A percentile compares a stretch with the other conserved stretches of the same genome.
phyloP scores from a whole-genome alignment of 441 rosid species.

The Dalechampia spathulata region DNA sequence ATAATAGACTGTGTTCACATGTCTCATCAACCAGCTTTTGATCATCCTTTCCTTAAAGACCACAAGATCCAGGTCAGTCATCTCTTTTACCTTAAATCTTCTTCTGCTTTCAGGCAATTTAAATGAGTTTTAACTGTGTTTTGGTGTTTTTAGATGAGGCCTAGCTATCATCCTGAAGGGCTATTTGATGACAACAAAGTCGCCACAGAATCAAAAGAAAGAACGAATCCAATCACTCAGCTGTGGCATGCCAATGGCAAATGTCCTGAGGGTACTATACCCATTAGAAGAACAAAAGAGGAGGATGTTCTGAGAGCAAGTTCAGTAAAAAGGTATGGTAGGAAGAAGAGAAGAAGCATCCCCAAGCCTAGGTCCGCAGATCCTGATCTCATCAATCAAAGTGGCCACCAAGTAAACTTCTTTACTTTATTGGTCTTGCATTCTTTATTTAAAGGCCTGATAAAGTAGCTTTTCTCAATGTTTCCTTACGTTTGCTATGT shows the following conservation, averaged over 20 bases:
- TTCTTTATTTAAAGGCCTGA: not conserved
- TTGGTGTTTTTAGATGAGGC: conserved; percentile 53
- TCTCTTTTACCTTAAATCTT: no score
- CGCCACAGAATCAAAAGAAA: conserved; percentile 35
- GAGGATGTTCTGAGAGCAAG: conserved; percentile 89
- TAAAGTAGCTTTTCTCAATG: conserved; percentile 9
- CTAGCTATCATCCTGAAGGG: conserved; percentile 77
- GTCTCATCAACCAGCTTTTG: conserved; percentile 89
- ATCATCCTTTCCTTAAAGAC: conserved; percentile 94
- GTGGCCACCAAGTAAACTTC: conserved; percentile 68
- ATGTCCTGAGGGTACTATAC: conserved; percentile 76
- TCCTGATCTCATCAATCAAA: conserved; percentile 71
- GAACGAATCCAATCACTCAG: conserved; percentile 53
- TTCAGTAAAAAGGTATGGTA: conserved; percentile 85
- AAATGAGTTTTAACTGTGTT: conserved; percentile 1
- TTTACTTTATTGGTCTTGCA: not conserved
- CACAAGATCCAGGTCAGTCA: conserved; percentile 85
- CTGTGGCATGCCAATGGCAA: conserved; percentile 75
- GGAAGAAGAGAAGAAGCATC: conserved; percentile 64
- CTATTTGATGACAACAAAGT: conserved; percentile 73
- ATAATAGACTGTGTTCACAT: conserved; percentile 78
- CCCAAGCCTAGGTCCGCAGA: conserved; percentile 86
- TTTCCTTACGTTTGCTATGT: not conserved
- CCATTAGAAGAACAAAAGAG: conserved; percentile 75
- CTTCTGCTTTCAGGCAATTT: not conserved